These are phyloP conservation scores for Yamadazyma triangularis DNA, from an alignment of 1,139 yeast species.

Conservation along the genomic window DNA sequence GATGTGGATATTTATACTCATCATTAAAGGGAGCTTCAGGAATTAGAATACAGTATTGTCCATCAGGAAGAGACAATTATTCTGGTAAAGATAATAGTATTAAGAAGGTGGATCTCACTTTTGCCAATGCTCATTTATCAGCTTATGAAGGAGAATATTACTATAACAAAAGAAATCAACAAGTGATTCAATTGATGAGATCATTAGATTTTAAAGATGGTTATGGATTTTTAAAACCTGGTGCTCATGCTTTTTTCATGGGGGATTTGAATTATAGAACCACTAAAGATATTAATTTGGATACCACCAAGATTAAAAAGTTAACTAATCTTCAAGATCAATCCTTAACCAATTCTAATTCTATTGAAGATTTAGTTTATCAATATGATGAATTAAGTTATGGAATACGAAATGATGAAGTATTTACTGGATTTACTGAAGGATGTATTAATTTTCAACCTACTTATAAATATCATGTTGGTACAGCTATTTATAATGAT, in stretches of 20 bases:
- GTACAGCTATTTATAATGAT: slow-evolving; percentile 47
- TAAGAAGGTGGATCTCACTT: slow-evolving; percentile 53
- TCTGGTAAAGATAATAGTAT: slow-evolving; percentile 1
- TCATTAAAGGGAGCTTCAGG: slow-evolving; percentile 76
- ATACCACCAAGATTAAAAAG: slow-evolving; percentile 12
- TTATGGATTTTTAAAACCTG: slow-evolving; percentile 50
- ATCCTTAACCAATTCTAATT: slow-evolving; percentile 9
- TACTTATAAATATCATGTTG: slow-evolving; percentile 63
- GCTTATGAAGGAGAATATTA: slow-evolving; percentile 68
- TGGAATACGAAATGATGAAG: slow-evolving; percentile 39
- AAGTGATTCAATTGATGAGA: slow-evolving; percentile 46
- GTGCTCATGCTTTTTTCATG: slow-evolving; percentile 60
- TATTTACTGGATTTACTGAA: slow-evolving; percentile 64
- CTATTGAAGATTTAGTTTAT: slow-evolving; percentile 21
- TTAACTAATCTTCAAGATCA: slow-evolving; percentile 23
- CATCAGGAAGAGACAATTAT: slow-evolving; percentile 14
- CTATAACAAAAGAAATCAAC: slow-evolving; percentile 46
- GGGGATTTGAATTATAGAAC: slow-evolving; percentile 85
- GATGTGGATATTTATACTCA: slow-evolving; percentile 58
- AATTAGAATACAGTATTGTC: slow-evolving; percentile 39
- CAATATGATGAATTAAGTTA: slow-evolving; percentile 57
- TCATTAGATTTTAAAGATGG: slow-evolving; percentile 61
- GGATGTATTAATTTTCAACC: slow-evolving; percentile 61
- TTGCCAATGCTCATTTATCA: slow-evolving; percentile 66
- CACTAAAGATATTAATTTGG: slow-evolving; percentile 22